Evolutionary conservation across 2,329 filamentous ascomycete genomes (phyloP), one percentile per base, ranked within the genome.

Genomic region (Hymenoscyphus linearis): DNA sequence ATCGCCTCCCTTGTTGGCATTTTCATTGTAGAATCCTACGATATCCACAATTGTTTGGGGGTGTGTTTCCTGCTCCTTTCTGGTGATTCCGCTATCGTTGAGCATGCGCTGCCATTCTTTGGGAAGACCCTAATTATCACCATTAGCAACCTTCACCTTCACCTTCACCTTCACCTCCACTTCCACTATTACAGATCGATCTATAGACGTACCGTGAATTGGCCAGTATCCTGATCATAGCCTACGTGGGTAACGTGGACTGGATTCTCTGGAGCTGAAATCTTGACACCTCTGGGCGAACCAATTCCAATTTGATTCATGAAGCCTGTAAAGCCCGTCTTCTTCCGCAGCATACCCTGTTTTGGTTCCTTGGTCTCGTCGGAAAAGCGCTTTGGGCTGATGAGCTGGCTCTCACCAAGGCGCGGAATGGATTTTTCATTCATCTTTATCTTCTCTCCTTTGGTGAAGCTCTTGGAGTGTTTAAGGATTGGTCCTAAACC

Each of bases 181-280:
- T 5, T 34, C 7, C 9, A 12, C 14, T 4, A 16, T 26, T 27
- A n/a, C 6, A 18, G 26, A 44, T 50, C 26, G 27, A 13, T 13
- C 27, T 9, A n/a, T 16, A n/a, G 59, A 72, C 72, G 65, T 62
- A 96, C 92, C 61, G 93, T 98, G 75, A 96, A 99, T 77, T 96
- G 91, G 67, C 95, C 95, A 3, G 95, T 98, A 71, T 90, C 84
- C 77, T 95, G 96, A 76, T 99, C 93, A 75, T 96, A 97, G 69
- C 93, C 93, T 67, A 99, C 95, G 76, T 99, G 95, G 61, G 93
- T 98, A 70, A 99, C 91, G 77, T 98, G 95, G 63, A 98, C 92
- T 55, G 95, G 95, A 71, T 99, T 98, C 76, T 96, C 93, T 59
- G 95, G 95, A 40, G 92, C 91, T n/a, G 95, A 98, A 70, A 99